phyloP scores from a whole-genome alignment of 2,329 filamentous ascomycete species.

The Exophiala sideris region DNA sequence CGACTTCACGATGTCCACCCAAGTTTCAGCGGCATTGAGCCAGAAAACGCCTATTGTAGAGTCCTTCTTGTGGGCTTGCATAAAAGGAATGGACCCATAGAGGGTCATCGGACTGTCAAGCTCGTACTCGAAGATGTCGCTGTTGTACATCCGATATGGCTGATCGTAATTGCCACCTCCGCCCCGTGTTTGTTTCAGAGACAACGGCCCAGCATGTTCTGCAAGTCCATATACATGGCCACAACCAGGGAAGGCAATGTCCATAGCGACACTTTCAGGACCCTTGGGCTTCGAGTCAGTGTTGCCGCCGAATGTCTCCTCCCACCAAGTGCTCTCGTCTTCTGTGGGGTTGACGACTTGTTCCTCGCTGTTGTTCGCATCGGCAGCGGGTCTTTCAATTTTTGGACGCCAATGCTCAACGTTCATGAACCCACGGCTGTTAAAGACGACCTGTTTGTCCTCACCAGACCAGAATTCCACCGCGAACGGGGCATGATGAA shows the following conservation, averaged over 20 bases:
- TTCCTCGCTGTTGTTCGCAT: conserved; percentile 42
- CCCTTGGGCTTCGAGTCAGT: conserved; percentile 94
- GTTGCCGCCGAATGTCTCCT: conserved; percentile 91
- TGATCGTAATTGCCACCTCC: conserved; percentile 81
- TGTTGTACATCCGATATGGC: conserved; percentile 92
- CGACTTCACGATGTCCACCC: conserved; percentile 88
- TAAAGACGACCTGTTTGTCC: conserved; percentile 78
- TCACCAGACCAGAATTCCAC: conserved; percentile 86
- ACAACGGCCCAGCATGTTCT: conserved; percentile 84
- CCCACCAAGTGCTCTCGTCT: conserved; percentile 95
- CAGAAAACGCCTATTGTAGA: conserved; percentile 96
- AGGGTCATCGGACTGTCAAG: conserved; percentile 97
- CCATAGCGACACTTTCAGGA: conserved; percentile 84
- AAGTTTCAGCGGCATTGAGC: conserved; percentile 95
- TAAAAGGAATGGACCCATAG: conserved; percentile 94
- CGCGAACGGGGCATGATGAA: conserved; percentile 77
- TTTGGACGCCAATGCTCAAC: conserved; percentile 94
- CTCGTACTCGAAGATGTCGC: conserved; percentile 97
- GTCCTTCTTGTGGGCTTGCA: conserved; percentile 93
- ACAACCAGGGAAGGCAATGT: conserved; percentile 89
- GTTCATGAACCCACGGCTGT: conserved; percentile 85
- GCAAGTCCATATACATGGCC: conserved; percentile 92
- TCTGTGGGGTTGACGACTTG: conserved; percentile 47
- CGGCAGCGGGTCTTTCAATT: conserved; percentile 56
- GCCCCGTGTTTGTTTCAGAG: conserved; percentile 82